A percentile compares a stretch with the other conserved stretches of the same genome.
These are phyloP conservation scores for Aspergillus sp. DNA, from an alignment of 2,329 filamentous ascomycete species.

Conservation along the genomic window DNA sequence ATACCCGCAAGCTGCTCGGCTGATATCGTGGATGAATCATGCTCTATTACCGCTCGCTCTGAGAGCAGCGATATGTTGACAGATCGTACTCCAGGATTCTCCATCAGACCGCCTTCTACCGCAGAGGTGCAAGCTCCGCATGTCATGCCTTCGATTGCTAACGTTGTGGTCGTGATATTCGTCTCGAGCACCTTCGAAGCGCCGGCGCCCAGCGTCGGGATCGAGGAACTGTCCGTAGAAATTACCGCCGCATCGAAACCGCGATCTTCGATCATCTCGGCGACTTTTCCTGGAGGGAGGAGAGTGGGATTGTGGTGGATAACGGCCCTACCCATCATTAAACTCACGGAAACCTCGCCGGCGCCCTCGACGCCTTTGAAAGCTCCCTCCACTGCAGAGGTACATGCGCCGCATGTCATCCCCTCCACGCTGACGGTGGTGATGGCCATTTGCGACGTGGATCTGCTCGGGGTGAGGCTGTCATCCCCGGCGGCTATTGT, in stretches of 20 bases:
- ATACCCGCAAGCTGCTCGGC: constrained; percentile 57
- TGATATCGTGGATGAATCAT: constrained; percentile 61
- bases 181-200: constrained; percentile 31
- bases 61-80: constrained; percentile 83
- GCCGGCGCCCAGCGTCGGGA: constrained; percentile 41
- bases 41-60: constrained; percentile 81
- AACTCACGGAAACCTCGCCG: constrained; percentile 82
- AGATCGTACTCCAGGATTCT: constrained; percentile 68
- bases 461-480: constrained; percentile 14
- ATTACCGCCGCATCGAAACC: constrained; percentile 90
- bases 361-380: constrained; percentile 81
- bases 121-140: constrained; percentile 87
- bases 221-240: constrained; percentile 71
- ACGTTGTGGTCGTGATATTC: constrained; percentile 64
- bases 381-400: constrained; percentile 88
- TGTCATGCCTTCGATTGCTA: constrained; percentile 85
- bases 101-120: constrained; percentile 76
- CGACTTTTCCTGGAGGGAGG: constrained; percentile 72
- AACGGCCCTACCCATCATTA: constrained; percentile 95
- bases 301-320: constrained; percentile 79
- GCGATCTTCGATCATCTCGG: constrained; percentile 84
- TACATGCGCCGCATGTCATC: constrained; percentile 88
- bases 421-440: constrained; percentile 89
- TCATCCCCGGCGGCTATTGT: constrained; percentile 18
- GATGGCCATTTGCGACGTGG: constrained; percentile 71